Percentiles rank a stretch among this genome's conserved stretches.
Conservation (phyloP, 148 eudicot genomes). For the Linanthus parryae region DNA sequence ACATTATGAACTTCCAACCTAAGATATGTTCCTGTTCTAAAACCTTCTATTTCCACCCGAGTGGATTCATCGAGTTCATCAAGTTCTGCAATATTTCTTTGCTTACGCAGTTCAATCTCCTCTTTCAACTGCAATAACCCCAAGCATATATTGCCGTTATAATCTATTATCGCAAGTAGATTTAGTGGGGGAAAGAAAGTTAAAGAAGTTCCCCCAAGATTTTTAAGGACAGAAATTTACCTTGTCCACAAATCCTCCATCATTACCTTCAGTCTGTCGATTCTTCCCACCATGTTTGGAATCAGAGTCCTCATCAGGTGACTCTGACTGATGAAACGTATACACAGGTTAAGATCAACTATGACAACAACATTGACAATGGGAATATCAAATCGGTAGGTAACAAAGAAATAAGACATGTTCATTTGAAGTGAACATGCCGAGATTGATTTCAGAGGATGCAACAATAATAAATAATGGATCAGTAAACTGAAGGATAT, state of each 20-base stretch:
- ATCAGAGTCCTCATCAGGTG: conserved; percentile 54
- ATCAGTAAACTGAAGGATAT: conserved; percentile 54
- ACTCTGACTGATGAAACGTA: conserved; percentile 53
- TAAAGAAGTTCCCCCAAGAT: background rate
- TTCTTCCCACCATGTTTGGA: conserved; percentile 30
- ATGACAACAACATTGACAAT: background rate
- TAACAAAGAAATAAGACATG: background rate
- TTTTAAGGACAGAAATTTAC: conserved; percentile 27
- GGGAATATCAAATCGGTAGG: background rate
- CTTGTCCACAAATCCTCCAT: conserved; percentile 68
- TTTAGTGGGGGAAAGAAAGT: background rate
- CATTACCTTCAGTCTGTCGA: conserved; percentile 36
- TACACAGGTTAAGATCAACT: conserved; percentile 48
- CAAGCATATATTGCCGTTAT: background rate
- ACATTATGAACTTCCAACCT: conserved; percentile 83
- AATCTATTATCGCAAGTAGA: background rate
- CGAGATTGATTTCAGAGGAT: background rate
- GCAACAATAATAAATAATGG: no score
- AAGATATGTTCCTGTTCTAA: conserved; percentile 77
- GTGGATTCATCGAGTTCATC: conserved; percentile 82
- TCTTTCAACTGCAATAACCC: conserved; percentile 61
- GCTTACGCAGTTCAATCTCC: conserved; percentile 78
- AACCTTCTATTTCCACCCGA: conserved; percentile 84
- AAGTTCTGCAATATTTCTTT: conserved; percentile 77
- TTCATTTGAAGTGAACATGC: background rate